Percentiles rank a stretch among this genome's conserved stretches.
Evolutionary conservation across 2,329 filamentous ascomycete genomes (phyloP).

Genomic region (Orbilia oligospora): DNA sequence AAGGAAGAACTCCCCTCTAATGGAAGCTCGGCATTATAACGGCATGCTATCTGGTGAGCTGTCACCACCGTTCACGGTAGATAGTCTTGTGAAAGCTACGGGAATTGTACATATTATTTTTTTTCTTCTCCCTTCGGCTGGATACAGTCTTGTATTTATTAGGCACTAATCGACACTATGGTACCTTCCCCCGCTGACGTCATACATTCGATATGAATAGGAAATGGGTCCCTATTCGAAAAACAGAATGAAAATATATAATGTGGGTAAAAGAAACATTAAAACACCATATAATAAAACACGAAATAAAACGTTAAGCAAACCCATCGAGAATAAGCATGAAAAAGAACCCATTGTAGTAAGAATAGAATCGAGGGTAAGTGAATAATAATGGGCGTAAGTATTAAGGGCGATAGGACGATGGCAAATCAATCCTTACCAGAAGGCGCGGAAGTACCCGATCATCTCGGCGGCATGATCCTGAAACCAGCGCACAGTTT

Average conservation of each 20-base stretch:
- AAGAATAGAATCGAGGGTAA: neutral
- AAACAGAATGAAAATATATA: neutral
- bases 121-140: slow-evolving; percentile 36
- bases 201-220: slow-evolving; percentile 10
- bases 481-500: slow-evolving; percentile 30
- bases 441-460: slow-evolving; percentile 10
- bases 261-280: neutral
- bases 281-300: slow-evolving; percentile 5
- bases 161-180: slow-evolving; percentile 56
- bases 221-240: neutral
- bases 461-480: slow-evolving; percentile 3
- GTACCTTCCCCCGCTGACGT: slow-evolving; percentile 16
- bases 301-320: neutral
- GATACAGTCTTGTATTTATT: slow-evolving; percentile 52
- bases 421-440: neutral
- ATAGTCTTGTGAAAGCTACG: slow-evolving; percentile 5
- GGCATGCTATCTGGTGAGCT: neutral
- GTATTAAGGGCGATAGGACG: neutral
- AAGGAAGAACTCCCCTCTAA: slow-evolving; percentile 50
- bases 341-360: neutral
- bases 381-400: neutral
- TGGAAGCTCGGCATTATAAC: slow-evolving; percentile 19
- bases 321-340: neutral
- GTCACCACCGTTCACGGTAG: neutral
- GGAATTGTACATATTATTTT: slow-evolving; percentile 57